Conservation (phyloP, 2,329 filamentous ascomycete species). For the Thielaviopsis euricoi region DNA sequence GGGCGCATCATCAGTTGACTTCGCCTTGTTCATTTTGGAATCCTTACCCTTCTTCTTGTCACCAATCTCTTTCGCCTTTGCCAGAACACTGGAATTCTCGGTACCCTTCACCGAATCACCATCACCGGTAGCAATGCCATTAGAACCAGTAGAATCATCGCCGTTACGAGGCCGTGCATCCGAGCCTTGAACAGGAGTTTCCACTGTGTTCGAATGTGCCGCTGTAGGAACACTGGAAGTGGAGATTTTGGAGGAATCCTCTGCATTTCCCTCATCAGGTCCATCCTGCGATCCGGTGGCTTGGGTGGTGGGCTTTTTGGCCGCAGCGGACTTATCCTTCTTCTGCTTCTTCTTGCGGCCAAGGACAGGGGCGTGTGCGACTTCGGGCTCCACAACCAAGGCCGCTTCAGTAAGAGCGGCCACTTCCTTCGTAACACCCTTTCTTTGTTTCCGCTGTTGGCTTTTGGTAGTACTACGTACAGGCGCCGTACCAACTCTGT, state of each 20-base stretch:
- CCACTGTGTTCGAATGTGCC: background rate
- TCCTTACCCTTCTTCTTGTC: slow-evolving; percentile 9
- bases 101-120: background rate
- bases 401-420: slow-evolving; percentile 37
- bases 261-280: background rate
- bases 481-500: slow-evolving; percentile 51
- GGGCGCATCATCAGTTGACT: background rate
- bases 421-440: slow-evolving; percentile 44
- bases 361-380: slow-evolving; percentile 49
- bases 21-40: background rate
- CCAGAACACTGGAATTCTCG: background rate
- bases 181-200: background rate
- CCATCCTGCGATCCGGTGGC: background rate
- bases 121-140: background rate
- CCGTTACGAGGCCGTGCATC: background rate
- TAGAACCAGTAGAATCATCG: background rate
- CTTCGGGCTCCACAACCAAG: slow-evolving; percentile 35
- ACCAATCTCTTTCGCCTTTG: slow-evolving; percentile 4
- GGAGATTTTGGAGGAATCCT: background rate
- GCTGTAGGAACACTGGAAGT: background rate
- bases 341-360: slow-evolving; percentile 76
- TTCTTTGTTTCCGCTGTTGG: slow-evolving; percentile 60
- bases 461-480: slow-evolving; percentile 59
- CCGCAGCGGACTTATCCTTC: slow-evolving; percentile 41
- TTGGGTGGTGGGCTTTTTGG: slow-evolving; percentile 13